Percentiles rank a stretch among this genome's conserved stretches.
phyloP scores from a whole-genome alignment of 1,139 yeast species.

The Lodderomyces metapsilosis region DNA sequence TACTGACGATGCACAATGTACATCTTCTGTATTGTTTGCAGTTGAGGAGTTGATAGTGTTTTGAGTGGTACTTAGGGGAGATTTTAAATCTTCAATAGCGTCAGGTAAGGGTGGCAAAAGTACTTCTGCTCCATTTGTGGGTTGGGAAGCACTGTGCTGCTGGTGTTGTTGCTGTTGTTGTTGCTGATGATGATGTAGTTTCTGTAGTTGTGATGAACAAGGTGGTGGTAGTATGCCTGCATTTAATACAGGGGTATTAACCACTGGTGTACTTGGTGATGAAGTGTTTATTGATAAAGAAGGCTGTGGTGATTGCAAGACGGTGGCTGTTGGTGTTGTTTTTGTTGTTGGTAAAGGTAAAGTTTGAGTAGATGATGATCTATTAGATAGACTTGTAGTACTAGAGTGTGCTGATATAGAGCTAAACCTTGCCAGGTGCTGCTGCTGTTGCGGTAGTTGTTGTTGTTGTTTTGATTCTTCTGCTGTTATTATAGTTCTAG shows the following conservation, averaged over 20 bases:
- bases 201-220: neutral
- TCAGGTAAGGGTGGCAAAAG: constrained; percentile 43
- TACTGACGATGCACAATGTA: constrained; percentile 6
- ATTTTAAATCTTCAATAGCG: constrained; percentile 14
- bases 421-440: constrained; percentile 1
- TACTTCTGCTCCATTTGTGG: constrained; percentile 23
- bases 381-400: constrained; percentile 7
- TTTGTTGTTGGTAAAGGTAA: neutral
- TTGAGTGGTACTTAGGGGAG: constrained; percentile 3
- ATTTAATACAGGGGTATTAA: neutral
- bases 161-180: constrained; percentile 1
- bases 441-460: constrained; percentile 3
- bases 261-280: neutral
- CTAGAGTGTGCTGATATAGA: constrained; percentile 8
- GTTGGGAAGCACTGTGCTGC: no score
- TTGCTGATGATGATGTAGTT: neutral
- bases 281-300: constrained; percentile 1
- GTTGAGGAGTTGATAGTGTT: neutral
- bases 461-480: constrained; percentile 5
- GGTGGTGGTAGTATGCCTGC: neutral
- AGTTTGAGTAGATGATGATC: constrained; percentile 5
- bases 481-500: constrained; percentile 4
- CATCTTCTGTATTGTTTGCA: constrained; percentile 7
- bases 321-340: neutral
- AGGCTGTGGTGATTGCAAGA: constrained; percentile 3